These are phyloP conservation scores for Apostasia shenzhenica DNA, from an alignment of 106 monocot genomes.

Conservation along the genomic window DNA sequence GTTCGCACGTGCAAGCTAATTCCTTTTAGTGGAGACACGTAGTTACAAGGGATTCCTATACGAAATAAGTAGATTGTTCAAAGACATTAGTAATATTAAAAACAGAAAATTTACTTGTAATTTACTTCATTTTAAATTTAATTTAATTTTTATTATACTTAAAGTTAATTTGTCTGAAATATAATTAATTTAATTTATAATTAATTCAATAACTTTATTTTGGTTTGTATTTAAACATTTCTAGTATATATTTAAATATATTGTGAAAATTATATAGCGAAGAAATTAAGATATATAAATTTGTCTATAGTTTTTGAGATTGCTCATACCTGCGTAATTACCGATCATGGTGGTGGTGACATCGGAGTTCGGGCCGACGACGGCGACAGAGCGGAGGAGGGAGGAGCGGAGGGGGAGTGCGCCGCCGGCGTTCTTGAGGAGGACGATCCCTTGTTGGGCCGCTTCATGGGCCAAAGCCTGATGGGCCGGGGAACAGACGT, in stretches of 20 bases:
- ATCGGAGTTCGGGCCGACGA: constrained; percentile 65
- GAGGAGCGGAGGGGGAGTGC: constrained; percentile 34
- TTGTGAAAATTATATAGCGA: too few relatives aligned
- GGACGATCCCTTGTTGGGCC: constrained; percentile 61
- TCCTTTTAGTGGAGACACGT: constrained; percentile 49
- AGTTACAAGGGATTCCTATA: constrained; percentile 46
- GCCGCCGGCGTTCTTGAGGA: constrained; percentile 38
- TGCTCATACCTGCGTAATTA: constrained; percentile 43
- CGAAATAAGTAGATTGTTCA: background rate
- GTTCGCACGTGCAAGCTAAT: constrained; percentile 26
- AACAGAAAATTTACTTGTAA: too few relatives aligned
- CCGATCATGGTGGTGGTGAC: constrained; percentile 59
- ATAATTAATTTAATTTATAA: too few relatives aligned
- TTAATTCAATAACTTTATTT: too few relatives aligned
- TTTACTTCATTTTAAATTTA: too few relatives aligned
- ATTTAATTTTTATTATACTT: too few relatives aligned
- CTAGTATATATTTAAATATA: too few relatives aligned
- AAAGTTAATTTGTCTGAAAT: too few relatives aligned
- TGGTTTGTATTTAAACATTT: too few relatives aligned
- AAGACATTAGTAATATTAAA: background rate
- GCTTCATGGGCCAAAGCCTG: constrained; percentile 57
- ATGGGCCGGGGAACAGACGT: constrained; percentile 57
- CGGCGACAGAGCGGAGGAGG: constrained; percentile 22
- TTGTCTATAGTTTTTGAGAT: background rate
- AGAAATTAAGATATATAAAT: too few relatives aligned